Base-by-base conservation (phyloP, 345 rosid genomes). In the Atalantia buxifolia region DNA sequence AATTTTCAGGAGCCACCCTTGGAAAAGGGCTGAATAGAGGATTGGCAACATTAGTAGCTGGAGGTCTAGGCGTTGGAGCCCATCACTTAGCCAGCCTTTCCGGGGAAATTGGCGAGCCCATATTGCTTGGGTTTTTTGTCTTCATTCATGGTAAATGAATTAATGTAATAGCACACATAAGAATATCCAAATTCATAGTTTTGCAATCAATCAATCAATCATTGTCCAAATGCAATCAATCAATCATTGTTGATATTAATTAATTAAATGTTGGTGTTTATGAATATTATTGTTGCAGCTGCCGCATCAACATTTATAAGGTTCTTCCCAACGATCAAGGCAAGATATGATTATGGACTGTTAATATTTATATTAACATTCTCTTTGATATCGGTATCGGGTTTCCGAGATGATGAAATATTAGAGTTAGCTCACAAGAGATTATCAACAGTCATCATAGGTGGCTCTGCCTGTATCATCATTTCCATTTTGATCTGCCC, bases 291-390 rank as follows among this genome's bases (percentile, higher is more conserved):
- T 27, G 33, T 62, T 83, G 79, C 85, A 93, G 98, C 97, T 66
- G 66, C 90, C 21, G 33, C 77, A 33, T 81, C 90, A 9, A 93
- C 98, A 33, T 95, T 90, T 76, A 27, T 89, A 67, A 80, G 98
- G 48, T 95, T 93, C 84, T 88, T 93, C 24, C 98, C 98, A 4
- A 67, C 76, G 33, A 80, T 95, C 72, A 95, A 92, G 85, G 91
- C 93, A 18, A 91, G 97, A 87, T 95, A 93, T 40, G 97, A 95
- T 78, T 95, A 95, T 68, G 92, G 97, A 66, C 71, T 93, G 50
- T 48, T 87, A 77, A 89, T 92, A 67, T 95, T 95, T 83, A 91
- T 93, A 55, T 78, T 93, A 78, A 95, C 98, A 13, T 93, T 92
- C 82, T 84, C 90, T 8, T 76, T 93, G 81, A 81, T 95, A 76